phyloP scores from a whole-genome alignment of 2,329 filamentous ascomycete species.

The Albifimbria verrucaria region DNA sequence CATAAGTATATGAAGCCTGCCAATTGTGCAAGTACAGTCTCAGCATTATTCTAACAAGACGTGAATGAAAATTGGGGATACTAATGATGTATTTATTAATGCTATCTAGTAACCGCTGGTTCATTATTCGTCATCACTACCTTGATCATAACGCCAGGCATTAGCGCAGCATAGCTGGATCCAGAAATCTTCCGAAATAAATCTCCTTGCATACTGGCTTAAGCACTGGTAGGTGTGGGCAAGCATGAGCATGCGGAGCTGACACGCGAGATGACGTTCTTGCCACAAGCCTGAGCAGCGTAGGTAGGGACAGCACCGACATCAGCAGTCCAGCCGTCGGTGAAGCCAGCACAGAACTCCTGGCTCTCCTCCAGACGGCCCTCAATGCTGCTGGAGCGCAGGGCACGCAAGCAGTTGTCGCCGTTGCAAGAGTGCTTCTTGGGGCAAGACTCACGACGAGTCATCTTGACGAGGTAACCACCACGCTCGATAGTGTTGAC shows the following conservation, averaged over 20 bases:
- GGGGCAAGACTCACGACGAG: background rate
- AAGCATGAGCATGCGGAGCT: constrained; percentile 2
- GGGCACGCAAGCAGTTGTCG: constrained; percentile 3
- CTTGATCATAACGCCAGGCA: no score
- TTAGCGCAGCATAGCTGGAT: no score
- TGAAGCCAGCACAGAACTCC: constrained; percentile 2
- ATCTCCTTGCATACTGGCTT: no score
- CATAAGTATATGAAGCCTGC: no score
- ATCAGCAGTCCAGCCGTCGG: constrained; percentile 1
- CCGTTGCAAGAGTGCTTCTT: background rate
- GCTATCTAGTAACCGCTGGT: no score
- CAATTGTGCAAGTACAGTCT: no score
- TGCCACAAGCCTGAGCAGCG: background rate
- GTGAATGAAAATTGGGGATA: no score
- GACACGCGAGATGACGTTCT: constrained; percentile 2
- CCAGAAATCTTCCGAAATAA: no score
- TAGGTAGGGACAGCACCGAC: background rate
- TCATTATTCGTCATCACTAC: no score
- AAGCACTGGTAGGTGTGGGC: background rate
- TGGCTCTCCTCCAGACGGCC: constrained; percentile 3
- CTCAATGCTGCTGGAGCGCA: background rate
- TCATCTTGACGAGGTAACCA: constrained; percentile 1
- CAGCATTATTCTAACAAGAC: no score
- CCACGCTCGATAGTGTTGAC: constrained; percentile 4
- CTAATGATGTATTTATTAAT: no score